phyloP scores from a whole-genome alignment of 1,284 basidiomycete species.

The Rhizoctonia solani region DNA sequence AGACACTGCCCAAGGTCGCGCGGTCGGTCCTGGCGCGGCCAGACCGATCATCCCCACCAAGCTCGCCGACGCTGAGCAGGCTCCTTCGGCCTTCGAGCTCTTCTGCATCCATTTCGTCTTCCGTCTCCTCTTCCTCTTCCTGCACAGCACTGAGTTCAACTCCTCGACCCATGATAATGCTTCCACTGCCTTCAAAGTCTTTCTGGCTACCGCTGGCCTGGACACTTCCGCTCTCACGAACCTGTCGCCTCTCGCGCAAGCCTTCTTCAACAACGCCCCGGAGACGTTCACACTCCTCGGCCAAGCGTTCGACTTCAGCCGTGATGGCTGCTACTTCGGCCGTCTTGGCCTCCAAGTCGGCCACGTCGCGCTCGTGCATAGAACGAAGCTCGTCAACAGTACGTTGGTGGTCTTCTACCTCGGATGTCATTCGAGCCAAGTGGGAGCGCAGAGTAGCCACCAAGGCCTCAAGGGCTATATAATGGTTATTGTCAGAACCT shows the following conservation, averaged over 20 bases:
- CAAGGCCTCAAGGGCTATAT: constrained; percentile 73
- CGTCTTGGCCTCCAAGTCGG: constrained; percentile 61
- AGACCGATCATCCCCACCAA: constrained; percentile 17
- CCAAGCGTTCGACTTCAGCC: constrained; percentile 73
- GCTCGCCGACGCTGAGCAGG: constrained; percentile 47
- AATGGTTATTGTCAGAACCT: constrained; percentile 31
- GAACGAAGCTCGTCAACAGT: constrained; percentile 65
- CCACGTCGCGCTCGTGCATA: constrained; percentile 65
- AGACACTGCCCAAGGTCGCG: constrained; percentile 6
- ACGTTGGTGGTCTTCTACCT: constrained; percentile 72
- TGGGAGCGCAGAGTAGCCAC: constrained; percentile 72
- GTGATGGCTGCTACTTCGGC: constrained; percentile 63
- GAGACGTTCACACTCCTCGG: constrained; percentile 79
- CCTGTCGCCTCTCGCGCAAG: constrained; percentile 63
- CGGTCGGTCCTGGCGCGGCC: constrained; percentile 11
- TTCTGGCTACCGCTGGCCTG: constrained; percentile 22
- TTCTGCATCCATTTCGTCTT: constrained; percentile 57
- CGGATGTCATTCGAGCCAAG: constrained; percentile 72
- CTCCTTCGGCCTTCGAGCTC: constrained; percentile 64
- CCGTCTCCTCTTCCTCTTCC: constrained; percentile 45
- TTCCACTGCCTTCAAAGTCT: constrained; percentile 22
- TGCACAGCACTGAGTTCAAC: constrained; percentile 32
- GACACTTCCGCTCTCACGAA: constrained; percentile 38
- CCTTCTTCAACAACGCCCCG: constrained; percentile 82
- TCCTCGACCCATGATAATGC: constrained; percentile 14